These are phyloP conservation scores for Curvularia lunata DNA, from an alignment of 2,329 filamentous ascomycete species.

Conservation along the genomic window DNA sequence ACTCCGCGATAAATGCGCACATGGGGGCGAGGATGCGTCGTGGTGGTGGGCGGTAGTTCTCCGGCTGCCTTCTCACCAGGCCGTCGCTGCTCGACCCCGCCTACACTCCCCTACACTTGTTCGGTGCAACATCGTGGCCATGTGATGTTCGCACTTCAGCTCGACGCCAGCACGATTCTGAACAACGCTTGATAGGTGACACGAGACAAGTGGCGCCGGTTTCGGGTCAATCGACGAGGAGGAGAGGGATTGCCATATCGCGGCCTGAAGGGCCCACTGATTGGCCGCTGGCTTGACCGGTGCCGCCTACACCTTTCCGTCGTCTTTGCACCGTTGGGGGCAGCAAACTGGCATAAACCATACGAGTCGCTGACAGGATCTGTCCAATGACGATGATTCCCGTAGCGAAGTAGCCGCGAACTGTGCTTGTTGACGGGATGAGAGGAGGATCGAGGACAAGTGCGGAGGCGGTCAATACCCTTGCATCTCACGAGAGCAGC, in stretches of 20 bases:
- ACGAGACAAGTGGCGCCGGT: constrained; percentile 13
- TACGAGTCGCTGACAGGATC: neutral
- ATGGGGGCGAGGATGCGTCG: neutral
- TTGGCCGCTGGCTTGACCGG: constrained; percentile 21
- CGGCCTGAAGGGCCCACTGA: constrained; percentile 7
- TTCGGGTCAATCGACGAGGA: constrained; percentile 8
- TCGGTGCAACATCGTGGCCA: constrained; percentile 12
- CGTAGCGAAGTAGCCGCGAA: neutral
- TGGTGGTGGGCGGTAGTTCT: neutral
- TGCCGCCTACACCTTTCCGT: constrained; percentile 1
- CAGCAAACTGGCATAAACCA: constrained; percentile 4
- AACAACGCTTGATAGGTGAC: constrained; percentile 10
- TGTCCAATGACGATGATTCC: neutral
- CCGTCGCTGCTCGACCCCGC: constrained; percentile 5
- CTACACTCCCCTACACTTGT: constrained; percentile 3
- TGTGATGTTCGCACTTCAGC: constrained; percentile 6
- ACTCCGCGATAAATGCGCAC: neutral
- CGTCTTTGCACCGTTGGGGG: neutral
- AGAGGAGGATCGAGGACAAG: neutral
- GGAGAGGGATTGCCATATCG: constrained; percentile 13
- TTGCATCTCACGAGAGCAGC: neutral
- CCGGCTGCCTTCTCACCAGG: neutral
- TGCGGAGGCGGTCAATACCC: neutral
- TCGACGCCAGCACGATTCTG: constrained; percentile 4
- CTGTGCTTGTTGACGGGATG: neutral